Conservation (phyloP, 208 protist genomes). For the Leishmania lainsoni region DNA sequence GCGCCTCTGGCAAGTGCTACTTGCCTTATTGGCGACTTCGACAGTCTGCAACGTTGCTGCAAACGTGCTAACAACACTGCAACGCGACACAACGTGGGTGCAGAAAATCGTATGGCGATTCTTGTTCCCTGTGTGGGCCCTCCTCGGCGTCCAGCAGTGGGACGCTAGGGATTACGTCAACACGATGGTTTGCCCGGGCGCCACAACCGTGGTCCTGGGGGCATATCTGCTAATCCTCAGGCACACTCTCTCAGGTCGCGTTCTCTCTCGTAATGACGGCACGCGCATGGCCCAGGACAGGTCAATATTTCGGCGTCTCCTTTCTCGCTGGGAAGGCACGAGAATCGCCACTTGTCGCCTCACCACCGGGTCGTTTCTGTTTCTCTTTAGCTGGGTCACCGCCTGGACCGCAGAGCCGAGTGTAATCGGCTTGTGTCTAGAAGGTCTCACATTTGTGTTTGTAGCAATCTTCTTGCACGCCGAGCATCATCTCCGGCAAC, state of each 20-base stretch:
- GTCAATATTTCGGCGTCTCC: not conserved
- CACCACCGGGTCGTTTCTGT: slow-evolving; percentile 7
- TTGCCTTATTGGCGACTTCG: not conserved
- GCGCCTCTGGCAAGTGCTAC: slow-evolving; percentile 8
- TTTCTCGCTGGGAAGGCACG: not conserved
- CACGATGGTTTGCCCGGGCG: slow-evolving; percentile 13
- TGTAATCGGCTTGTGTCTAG: slow-evolving; percentile 22
- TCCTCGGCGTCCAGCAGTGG: slow-evolving; percentile 29
- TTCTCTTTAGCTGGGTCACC: slow-evolving; percentile 11
- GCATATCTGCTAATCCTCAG: slow-evolving; percentile 11
- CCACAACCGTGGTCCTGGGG: not conserved
- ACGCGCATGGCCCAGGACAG: not conserved
- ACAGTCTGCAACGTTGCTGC: slow-evolving; percentile 15
- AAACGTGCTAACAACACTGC: slow-evolving; percentile 9
- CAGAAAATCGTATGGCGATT: slow-evolving; percentile 4
- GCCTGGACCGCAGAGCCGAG: slow-evolving; percentile 23
- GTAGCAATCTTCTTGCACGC: not conserved
- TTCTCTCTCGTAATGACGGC: not conserved
- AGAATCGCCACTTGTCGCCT: not conserved
- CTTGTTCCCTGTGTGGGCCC: slow-evolving; percentile 14
- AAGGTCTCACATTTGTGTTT: slow-evolving; percentile 22
- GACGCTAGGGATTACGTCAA: slow-evolving; percentile 5
- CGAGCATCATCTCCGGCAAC: not conserved
- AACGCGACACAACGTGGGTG: not conserved
- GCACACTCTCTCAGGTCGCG: not conserved